phyloP scores from a whole-genome alignment of 2,329 filamentous ascomycete species.

The Fusarium torulosum region DNA sequence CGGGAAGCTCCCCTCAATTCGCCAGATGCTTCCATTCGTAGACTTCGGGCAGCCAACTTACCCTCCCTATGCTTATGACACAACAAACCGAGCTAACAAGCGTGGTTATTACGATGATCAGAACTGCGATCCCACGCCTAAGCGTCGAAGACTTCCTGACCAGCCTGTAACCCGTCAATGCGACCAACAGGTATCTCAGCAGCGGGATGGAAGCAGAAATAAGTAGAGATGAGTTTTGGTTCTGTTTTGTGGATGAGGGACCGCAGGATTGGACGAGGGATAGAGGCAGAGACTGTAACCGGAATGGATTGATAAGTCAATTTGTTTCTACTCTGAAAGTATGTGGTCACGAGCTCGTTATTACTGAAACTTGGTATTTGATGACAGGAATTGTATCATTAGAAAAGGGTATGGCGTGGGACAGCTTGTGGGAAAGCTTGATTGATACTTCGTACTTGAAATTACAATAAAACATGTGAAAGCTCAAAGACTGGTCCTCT shows the following conservation, averaged over 20 bases:
- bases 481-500: too few species aligned
- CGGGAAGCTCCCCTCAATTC: slow-evolving; percentile 26
- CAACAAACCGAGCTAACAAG: slow-evolving; percentile 2
- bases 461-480: neutral
- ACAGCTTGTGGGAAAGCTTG: slow-evolving; percentile 15
- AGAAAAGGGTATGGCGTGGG: neutral
- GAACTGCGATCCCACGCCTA: slow-evolving; percentile 2
- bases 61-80: neutral
- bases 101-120: slow-evolving; percentile 4
- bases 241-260: neutral
- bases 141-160: slow-evolving; percentile 30
- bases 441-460: slow-evolving; percentile 6
- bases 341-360: slow-evolving; percentile 6
- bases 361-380: slow-evolving; percentile 8
- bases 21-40: slow-evolving; percentile 26
- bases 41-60: neutral
- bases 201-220: neutral
- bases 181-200: neutral
- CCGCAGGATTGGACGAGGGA: neutral
- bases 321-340: slow-evolving; percentile 8
- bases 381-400: slow-evolving; percentile 18
- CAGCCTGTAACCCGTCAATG: neutral
- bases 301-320: neutral
- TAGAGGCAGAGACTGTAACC: slow-evolving; percentile 7
- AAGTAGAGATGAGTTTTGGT: neutral